Base-by-base conservation (phyloP, 2,329 filamentous ascomycete species). In the Plenodomus biglobosus region DNA sequence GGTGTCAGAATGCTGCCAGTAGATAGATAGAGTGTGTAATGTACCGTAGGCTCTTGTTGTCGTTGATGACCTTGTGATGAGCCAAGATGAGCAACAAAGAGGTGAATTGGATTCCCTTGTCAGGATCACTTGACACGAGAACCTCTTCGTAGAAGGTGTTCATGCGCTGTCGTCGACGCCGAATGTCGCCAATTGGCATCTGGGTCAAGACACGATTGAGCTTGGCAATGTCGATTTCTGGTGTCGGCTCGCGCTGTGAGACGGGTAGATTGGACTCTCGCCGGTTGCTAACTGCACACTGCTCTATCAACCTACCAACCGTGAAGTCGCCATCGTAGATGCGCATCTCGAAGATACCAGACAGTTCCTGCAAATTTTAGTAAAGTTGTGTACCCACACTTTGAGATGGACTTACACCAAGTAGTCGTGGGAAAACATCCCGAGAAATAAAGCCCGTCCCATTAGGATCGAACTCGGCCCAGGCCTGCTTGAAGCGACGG, bases 101-200 rank as follows among this genome's bases (percentile, higher is more conserved):
- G 2, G 90, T 94, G 71, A 99, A 99, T 0, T 89, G 87, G 50
- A 99, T 95, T 40, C 94, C 94, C 53, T 84, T 83, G 64, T 95
- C 90, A 1, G 87, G 88, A 70, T 99, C 92, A 3, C 92, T 90
- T 3, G 91, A 92, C 5, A 96, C 90, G 71, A 97, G 84, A 17
- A 97, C 88, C 75, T 99, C 95, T 72, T 97, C 92, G 65, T 90
- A 99, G 72, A 99, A 99, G n/a, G 87, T 81, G 61, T 96, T 96
- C 78, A 95, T 92, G 36, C 87, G 85, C 47, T 84, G 80, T 37
- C 94, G 82, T 51, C 90, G 82, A 59, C 84, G 80, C 48, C 87
- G 86, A 44, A 97, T 90, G 55, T 86, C 84, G 15, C 76, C 73
- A 0, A 92, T 77, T 27, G 96, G 91, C 36, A 99, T 86, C 45